Evolutionary conservation across 75 land plant species (phyloP), one percentile per base, ranked within the genome.

Genomic region (Pinus taeda): DNA sequence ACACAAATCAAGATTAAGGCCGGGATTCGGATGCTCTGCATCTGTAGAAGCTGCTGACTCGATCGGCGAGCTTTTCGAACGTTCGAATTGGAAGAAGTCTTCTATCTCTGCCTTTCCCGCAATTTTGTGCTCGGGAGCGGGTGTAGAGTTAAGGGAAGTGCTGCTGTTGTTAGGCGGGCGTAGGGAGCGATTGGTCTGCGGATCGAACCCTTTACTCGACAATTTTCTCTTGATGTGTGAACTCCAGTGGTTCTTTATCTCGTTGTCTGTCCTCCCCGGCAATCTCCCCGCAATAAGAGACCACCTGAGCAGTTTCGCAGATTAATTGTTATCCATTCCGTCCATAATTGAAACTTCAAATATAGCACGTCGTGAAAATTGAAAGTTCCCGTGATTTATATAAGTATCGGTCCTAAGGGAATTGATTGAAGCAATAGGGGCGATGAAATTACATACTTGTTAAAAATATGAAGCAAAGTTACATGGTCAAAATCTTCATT

Each of bases 1-100:
- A 57, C 57, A 82, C 24, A 82, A 76, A 18, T 82, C 78, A 26
- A 82, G 80, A 61, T 82, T 75, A 3, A 78, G 22, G 33, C 73
- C 79, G 33, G 33, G 33, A 33, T 33, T 0, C 0, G 64, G 75
- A 18, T 9, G 36, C 20, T 62, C 36, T 36, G 33, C 61, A 8
- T 33, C 33, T 1, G 33, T 42, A 5, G 70, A 66, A 37, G 45
- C 70, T 5, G 45, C 45, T 5, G 20, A 42, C 17, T 66, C 70
- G 4, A 36, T 15, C 12, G 45, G 6, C 33, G 33, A 33, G 33
- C 33, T 33, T 17, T 37, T 18, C 21, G 70, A 66, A 4, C 18
- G 42, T 4, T 66, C 70, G 6, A 2, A 6, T 37, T 66, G 70
- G 8, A 66, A 66, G 6, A 66, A 66, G 36, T 66, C 70, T 37